Conservation (phyloP, 257 asterid species). For the Primulina huaijiensis region DNA sequence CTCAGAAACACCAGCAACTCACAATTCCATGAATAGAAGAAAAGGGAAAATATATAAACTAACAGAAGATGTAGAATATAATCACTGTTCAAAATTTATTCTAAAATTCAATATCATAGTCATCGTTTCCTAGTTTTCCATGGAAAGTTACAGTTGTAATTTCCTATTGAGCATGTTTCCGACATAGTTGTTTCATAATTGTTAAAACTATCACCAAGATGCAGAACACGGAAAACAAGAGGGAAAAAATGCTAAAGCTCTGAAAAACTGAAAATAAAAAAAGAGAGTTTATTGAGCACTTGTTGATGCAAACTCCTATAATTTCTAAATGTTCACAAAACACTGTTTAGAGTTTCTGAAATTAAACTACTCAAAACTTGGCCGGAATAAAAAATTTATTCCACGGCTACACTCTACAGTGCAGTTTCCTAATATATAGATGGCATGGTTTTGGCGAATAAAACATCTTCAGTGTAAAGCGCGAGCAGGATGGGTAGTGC, state of each 20-base stretch:
- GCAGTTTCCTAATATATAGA: background rate
- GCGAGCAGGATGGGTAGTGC: background rate
- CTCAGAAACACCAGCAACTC: background rate
- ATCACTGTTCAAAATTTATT: background rate
- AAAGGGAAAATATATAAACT: background rate
- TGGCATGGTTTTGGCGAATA: background rate
- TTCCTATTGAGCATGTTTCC: background rate
- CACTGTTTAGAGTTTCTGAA: background rate
- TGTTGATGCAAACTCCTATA: background rate
- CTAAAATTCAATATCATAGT: background rate
- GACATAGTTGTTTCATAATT: background rate
- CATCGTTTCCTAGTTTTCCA: background rate
- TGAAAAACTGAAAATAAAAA: too few species aligned
- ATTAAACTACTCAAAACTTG: background rate
- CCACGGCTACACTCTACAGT: background rate
- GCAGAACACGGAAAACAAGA: background rate
- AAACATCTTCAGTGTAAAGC: background rate
- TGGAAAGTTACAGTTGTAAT: background rate
- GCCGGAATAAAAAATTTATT: too few species aligned
- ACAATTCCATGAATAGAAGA: background rate
- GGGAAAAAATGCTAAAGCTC: background rate
- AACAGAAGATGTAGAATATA: background rate
- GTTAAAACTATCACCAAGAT: background rate
- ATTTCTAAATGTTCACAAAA: background rate
- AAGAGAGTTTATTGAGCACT: background rate